Evolutionary conservation across 768 basidiomycete species (phyloP), one percentile per base, ranked within the genome.

Genomic region (Royoungia palumana): DNA sequence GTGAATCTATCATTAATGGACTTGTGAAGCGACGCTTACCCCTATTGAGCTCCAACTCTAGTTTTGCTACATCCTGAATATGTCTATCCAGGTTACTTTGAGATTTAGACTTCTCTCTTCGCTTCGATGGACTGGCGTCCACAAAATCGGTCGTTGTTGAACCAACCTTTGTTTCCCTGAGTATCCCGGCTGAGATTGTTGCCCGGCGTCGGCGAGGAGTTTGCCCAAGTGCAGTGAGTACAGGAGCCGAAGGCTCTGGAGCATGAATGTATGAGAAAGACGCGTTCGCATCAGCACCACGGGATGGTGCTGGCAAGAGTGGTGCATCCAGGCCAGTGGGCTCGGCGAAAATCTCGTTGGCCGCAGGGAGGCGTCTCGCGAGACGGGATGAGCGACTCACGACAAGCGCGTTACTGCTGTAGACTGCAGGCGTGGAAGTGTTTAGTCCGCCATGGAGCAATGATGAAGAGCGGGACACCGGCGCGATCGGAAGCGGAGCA

Each of bases 341-440:
- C 40, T 79, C 72, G 0, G 73, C 65, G 58, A 89, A 88, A 22
- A 91, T 88, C 63, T 89, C 77, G 58, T 78, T 85, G 1, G 84
- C 86, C 24, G 82, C 75, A 17, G 83, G 75, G 37, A 81, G 70
- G 41, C 76, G 81, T 53, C 81, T 80, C 6, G 84, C 83, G n/a
- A 82, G 66, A 19, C 82, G 80, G 19, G 77, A 73, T 2, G 65
- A 53, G 16, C 59, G 57, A 16, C 53, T 51, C 9, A 51, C 44
- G 14, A 49, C 47, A 14, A 46, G 30, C 17, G 45, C 30, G 42
- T 50, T 55, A 11, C 32, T 54, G 44, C 30, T 40, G 12, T 45
- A 51, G 25, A 21, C 52, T 19, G 46, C 28, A 5, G 48, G 25
- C 13, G 73, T 74, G 41, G 66, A 36, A 5, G 41, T 71, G 24